Conservation (phyloP, 768 basidiomycete species). For the Polyporus arcularius region DNA sequence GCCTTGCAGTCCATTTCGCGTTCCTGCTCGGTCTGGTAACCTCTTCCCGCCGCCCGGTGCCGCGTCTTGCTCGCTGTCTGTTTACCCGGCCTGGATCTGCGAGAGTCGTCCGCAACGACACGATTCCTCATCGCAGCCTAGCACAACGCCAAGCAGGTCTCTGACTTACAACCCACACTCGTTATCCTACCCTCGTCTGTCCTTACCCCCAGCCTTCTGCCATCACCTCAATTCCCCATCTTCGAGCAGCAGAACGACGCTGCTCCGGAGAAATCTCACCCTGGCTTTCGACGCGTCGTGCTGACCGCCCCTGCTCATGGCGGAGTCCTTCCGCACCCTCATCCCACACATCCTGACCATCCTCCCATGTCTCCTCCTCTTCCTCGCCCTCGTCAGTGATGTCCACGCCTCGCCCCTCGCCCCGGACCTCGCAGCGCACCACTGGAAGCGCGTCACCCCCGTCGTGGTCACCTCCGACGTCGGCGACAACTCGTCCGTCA, state of each 20-base stretch:
- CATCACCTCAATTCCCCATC: background rate
- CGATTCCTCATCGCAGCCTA: background rate
- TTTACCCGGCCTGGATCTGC: background rate
- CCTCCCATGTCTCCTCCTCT: constrained; percentile 17
- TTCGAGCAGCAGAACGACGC: constrained; percentile 3
- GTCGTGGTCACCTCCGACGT: constrained; percentile 18
- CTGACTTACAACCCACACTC: constrained; percentile 4
- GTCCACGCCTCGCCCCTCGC: constrained; percentile 11
- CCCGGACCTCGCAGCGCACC: background rate
- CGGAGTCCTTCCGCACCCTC: constrained; percentile 14
- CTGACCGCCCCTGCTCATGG: constrained; percentile 18
- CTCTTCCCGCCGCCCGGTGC: background rate
- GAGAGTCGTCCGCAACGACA: background rate
- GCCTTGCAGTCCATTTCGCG: background rate
- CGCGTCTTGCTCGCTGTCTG: background rate
- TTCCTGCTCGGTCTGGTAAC: background rate
- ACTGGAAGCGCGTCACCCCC: constrained; percentile 12
- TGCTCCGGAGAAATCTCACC: background rate
- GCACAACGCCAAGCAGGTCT: background rate
- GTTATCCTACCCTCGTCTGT: constrained; percentile 17
- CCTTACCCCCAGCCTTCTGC: constrained; percentile 7
- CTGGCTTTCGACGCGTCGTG: constrained; percentile 1
- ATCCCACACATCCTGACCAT: constrained; percentile 3
- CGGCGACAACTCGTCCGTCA: constrained; percentile 43
- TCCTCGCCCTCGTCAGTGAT: constrained; percentile 10